Percentiles rank a stretch among this genome's conserved stretches.
Conservation (phyloP, 495 filamentous ascomycete species). For the Amorphotheca resinae region DNA sequence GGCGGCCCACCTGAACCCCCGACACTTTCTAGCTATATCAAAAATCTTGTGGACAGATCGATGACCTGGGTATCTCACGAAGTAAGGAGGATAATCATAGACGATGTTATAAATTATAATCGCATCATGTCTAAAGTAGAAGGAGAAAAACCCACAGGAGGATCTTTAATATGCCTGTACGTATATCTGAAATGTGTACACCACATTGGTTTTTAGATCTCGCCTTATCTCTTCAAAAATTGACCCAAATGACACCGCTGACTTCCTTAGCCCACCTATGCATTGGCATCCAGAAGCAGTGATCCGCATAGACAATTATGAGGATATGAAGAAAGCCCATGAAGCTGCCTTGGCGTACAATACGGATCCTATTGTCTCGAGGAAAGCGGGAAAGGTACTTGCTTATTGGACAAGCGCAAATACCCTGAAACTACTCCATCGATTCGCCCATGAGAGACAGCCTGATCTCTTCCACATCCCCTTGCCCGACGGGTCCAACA, state of each 20-base stretch:
- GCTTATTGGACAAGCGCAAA: neutral
- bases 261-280: neutral
- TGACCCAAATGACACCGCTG: neutral
- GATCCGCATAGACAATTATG: neutral
- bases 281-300: neutral
- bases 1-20: too few relatives aligned
- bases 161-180: neutral
- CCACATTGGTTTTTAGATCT: too few relatives aligned
- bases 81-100: neutral
- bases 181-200: too few relatives aligned
- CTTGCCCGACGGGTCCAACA: neutral
- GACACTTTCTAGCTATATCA: too few relatives aligned
- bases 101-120: neutral
- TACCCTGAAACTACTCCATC: neutral
- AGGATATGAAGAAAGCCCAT: neutral
- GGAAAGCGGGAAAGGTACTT: neutral
- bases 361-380: neutral
- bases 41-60: too few relatives aligned
- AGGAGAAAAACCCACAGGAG: neutral
- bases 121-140: neutral
- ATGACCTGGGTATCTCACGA: too few relatives aligned
- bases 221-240: too few relatives aligned
- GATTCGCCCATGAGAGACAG: neutral
- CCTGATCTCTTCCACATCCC: neutral
- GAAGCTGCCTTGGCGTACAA: neutral